Evolutionary conservation across 208 protist genomes (phyloP).

Genomic region (Phytomonas sp.): DNA sequence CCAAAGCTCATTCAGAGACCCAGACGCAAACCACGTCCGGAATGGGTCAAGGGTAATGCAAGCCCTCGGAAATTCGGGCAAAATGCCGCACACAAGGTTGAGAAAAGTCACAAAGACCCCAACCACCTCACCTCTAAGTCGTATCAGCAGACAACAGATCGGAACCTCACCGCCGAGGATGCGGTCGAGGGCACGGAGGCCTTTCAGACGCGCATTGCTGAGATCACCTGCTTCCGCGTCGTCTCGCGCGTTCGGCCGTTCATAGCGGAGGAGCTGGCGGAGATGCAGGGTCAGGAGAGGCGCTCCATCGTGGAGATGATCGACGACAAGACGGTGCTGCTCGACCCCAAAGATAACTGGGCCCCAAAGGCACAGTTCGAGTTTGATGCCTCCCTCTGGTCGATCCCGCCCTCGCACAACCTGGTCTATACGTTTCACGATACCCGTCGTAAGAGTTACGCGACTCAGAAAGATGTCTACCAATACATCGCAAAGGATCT

Average conservation of each 20-base stretch:
- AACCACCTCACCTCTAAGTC: background rate
- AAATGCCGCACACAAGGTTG: background rate
- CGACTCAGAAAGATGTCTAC: conserved; percentile 87
- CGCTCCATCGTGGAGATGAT: conserved; percentile 87
- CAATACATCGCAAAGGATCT: conserved; percentile 85
- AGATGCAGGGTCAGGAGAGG: conserved; percentile 78
- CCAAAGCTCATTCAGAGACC: conserved; percentile 53
- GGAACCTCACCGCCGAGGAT: conserved; percentile 13
- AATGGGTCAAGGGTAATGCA: background rate
- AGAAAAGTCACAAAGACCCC: background rate
- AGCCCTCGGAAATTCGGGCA: background rate
- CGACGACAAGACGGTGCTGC: conserved; percentile 76
- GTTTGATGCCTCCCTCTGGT: conserved; percentile 88
- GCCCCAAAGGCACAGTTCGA: conserved; percentile 84
- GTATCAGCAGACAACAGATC: conserved; percentile 5
- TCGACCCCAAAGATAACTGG: conserved; percentile 82
- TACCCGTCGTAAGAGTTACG: conserved; percentile 57
- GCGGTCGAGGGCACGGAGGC: conserved; percentile 56
- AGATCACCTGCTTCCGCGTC: conserved; percentile 86
- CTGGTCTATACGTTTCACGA: conserved; percentile 82
- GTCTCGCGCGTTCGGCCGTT: conserved; percentile 82
- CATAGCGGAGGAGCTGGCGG: conserved; percentile 79
- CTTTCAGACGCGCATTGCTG: conserved; percentile 69
- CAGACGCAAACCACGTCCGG: conserved; percentile 4
- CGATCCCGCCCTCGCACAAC: conserved; percentile 75